A percentile compares a stretch with the other conserved stretches of the same genome.
Evolutionary conservation across 2,329 filamentous ascomycete species (phyloP).

Genomic region (Neofusicoccum cordaticola): DNA sequence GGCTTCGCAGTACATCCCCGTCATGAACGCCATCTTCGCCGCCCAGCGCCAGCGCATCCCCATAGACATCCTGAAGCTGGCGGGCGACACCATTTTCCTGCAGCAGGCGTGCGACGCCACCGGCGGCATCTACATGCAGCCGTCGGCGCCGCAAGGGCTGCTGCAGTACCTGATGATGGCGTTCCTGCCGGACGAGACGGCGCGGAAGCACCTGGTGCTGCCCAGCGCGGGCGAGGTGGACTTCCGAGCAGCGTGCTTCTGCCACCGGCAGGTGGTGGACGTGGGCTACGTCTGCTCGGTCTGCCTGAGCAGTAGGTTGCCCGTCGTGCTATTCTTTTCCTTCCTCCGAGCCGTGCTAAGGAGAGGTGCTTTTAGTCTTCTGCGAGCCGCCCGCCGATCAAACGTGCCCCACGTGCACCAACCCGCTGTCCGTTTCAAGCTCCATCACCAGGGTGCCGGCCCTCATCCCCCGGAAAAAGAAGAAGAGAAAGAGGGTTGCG

Average conservation of each 20-base stretch:
- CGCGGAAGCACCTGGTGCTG: conserved; percentile 64
- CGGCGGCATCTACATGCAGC: conserved; percentile 65
- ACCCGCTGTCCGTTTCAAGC: conserved; percentile 35
- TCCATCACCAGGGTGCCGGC: conserved; percentile 34
- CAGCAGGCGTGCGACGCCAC: conserved; percentile 84
- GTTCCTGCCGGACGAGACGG: conserved; percentile 71
- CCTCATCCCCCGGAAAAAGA: conserved; percentile 34
- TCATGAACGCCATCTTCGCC: conserved; percentile 98
- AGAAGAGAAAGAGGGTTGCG: conserved; percentile 37
- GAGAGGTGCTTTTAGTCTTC: conserved; percentile 29
- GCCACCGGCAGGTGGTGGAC: conserved; percentile 86
- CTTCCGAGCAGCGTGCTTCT: conserved; percentile 98
- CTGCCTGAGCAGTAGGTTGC: conserved; percentile 73
- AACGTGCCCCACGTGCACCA: conserved; percentile 38
- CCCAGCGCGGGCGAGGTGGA: conserved; percentile 86
- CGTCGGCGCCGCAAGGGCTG: conserved; percentile 57
- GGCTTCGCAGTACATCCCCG: conserved; percentile 88
- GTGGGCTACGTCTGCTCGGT: conserved; percentile 95
- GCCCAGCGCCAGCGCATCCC: conserved; percentile 84
- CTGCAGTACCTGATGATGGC: conserved; percentile 94
- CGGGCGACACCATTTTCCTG: conserved; percentile 83
- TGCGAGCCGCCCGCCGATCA: conserved; percentile 34
- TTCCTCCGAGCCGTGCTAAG: background rate
- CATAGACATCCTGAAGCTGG: conserved; percentile 86
- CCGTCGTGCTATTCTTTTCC: background rate